Percentiles rank a stretch among this genome's conserved stretches.
These are phyloP conservation scores for Sporothrix sp. DNA, from an alignment of 2,329 filamentous ascomycete species.

Conservation along the genomic window DNA sequence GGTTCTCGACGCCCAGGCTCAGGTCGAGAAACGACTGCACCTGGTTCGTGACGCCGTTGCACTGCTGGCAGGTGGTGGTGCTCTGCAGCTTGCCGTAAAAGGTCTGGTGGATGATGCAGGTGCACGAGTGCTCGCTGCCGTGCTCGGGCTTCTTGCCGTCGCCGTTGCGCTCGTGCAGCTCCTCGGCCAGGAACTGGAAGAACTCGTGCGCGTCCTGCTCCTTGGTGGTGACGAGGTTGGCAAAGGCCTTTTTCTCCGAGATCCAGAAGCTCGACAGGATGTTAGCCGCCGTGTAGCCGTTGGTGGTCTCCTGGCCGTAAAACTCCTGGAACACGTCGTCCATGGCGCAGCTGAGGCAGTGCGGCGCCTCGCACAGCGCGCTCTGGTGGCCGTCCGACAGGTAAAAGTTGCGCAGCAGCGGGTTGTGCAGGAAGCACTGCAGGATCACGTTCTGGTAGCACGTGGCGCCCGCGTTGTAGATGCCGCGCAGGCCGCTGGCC, in stretches of 20 bases:
- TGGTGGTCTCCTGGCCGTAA: constrained; percentile 64
- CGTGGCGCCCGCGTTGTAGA: constrained; percentile 97
- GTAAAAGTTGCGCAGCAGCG: constrained; percentile 83
- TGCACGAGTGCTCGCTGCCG: constrained; percentile 57
- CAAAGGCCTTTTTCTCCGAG: constrained; percentile 61
- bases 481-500: constrained; percentile 77
- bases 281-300: constrained; percentile 82
- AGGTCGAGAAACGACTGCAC: constrained; percentile 87
- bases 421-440: constrained; percentile 89
- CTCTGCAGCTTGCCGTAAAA: constrained; percentile 89
- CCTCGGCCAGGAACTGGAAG: constrained; percentile 89
- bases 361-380: constrained; percentile 54
- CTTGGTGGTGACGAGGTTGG: constrained; percentile 77
- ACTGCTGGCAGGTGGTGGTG: constrained; percentile 84
- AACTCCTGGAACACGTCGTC: constrained; percentile 67
- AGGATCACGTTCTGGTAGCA: constrained; percentile 97
- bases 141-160: constrained; percentile 54
- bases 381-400: constrained; percentile 81
- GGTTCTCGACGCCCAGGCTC: constrained; percentile 71
- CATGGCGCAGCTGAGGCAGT: constrained; percentile 61
- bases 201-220: constrained; percentile 98
- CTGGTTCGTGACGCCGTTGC: constrained; percentile 69
- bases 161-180: constrained; percentile 74
- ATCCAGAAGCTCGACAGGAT: constrained; percentile 88
- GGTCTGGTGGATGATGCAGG: constrained; percentile 86